Percentiles rank a stretch among this genome's conserved stretches.
These are phyloP conservation scores for Blastomyces emzantsi DNA, from an alignment of 2,329 filamentous ascomycete genomes.

Conservation along the genomic window DNA sequence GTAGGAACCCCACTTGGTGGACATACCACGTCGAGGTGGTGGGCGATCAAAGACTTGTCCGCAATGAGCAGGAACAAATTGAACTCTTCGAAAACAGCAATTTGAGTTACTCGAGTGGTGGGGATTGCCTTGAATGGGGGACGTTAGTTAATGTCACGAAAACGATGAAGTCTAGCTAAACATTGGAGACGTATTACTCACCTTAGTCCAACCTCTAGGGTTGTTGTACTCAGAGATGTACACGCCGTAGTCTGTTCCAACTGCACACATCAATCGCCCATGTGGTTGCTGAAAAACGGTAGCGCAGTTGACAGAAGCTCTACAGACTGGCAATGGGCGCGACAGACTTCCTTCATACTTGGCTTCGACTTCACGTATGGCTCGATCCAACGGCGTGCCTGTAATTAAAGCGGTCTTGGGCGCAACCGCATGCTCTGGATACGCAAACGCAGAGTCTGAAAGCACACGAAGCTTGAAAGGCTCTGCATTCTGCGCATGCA, in stretches of 20 bases:
- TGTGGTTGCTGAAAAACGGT: slow-evolving; percentile 75
- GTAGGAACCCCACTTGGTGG: slow-evolving; percentile 40
- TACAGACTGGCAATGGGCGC: slow-evolving; percentile 66
- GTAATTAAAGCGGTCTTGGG: slow-evolving; percentile 68
- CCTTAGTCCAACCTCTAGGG: slow-evolving; percentile 81
- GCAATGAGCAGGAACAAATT: slow-evolving; percentile 85
- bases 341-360: slow-evolving; percentile 55
- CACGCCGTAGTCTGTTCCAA: slow-evolving; percentile 91
- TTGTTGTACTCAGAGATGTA: slow-evolving; percentile 83
- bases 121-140: slow-evolving; percentile 56
- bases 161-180: slow-evolving; percentile 6
- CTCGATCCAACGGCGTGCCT: slow-evolving; percentile 83
- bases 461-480: slow-evolving; percentile 88
- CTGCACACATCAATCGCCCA: slow-evolving; percentile 78
- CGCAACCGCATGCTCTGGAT: slow-evolving; percentile 41
- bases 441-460: slow-evolving; percentile 73
- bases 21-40: slow-evolving; percentile 79
- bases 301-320: slow-evolving; percentile 83
- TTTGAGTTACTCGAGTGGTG: slow-evolving; percentile 71
- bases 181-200: slow-evolving; percentile 39
- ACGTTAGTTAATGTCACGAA: slow-evolving; percentile 23
- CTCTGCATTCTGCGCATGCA: slow-evolving; percentile 88
- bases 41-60: slow-evolving; percentile 84
- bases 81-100: slow-evolving; percentile 91
- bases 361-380: slow-evolving; percentile 79